Evolutionary conservation across 1,139 yeast genomes (phyloP), one percentile per base, ranked within the genome.

Genomic region (Pichia sp.): DNA sequence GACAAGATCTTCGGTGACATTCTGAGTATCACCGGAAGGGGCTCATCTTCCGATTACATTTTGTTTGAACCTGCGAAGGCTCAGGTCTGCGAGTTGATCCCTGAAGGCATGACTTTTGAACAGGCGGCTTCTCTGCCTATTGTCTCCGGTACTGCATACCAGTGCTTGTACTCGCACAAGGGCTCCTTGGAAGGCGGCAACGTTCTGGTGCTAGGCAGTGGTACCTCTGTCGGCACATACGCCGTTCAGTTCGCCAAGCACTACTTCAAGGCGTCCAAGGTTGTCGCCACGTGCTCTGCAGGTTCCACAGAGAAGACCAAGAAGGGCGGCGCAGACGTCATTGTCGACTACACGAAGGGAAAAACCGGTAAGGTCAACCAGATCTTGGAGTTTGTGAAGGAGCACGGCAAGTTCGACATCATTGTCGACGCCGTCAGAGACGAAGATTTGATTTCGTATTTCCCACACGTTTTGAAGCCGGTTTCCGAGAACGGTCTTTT

Each of bases 221-320:
- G 88, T 4, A 81, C 95, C 1, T 74, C 85, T n/a, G 87, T 86
- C 6, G 95, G 93, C 1, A 69, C 81, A 57, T 78, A 74, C 70
- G 76, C 79, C 2, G 73, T 83, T 33, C 90, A 85, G 65, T 63
- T 87, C 27, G 77, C 84, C 27, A 83, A 79, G 60, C 65, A 73
- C 17, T 67, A 72, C 55, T 78, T 74, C 58, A 71, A 76, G 4
- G 77, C 80, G 3, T 67, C 54, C 43, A 67, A 67, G 1, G 72
- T 77, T 33, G 76, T 71, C 10, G 73, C 76, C 24, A 72, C 78
- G 3, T 77, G 81, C 60, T 77, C 81, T 7, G 58, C 72, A 0
- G 47, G 43, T 24, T 60, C 67, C 7, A 34, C 53, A 5, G 58
- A 53, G n/a, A 52, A 44, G 17, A 54, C 55, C 6, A 17, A 33